Percentiles rank a stretch among this genome's conserved stretches.
Evolutionary conservation across 768 basidiomycete genomes (phyloP).

Genomic region (Lentinus tigrinus): DNA sequence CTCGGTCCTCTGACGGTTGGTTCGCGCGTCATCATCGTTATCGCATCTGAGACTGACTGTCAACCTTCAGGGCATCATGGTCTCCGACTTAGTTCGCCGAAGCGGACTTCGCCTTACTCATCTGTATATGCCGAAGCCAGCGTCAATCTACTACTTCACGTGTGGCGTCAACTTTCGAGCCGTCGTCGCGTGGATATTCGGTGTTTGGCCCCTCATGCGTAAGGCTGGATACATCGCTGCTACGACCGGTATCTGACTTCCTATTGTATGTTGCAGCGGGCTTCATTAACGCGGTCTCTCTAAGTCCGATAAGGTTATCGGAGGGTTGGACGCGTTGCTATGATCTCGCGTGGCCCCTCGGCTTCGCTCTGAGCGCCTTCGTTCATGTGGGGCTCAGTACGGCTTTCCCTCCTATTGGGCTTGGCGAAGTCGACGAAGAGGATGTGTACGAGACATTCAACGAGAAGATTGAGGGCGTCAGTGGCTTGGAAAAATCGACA

Average conservation of each 20-base stretch:
- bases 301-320: background rate
- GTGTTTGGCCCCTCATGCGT: conserved; percentile 22
- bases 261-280: conserved; percentile 3
- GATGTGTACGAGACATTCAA: conserved; percentile 23
- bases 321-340: conserved; percentile 14
- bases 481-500: no score
- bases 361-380: conserved; percentile 19
- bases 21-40: no score
- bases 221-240: background rate
- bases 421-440: conserved; percentile 22
- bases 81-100: conserved; percentile 29
- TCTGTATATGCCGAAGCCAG: conserved; percentile 20
- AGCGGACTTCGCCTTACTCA: conserved; percentile 20
- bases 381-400: conserved; percentile 18
- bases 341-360: conserved; percentile 18
- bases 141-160: conserved; percentile 24
- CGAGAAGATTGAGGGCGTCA: background rate
- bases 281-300: conserved; percentile 17
- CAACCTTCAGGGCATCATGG: conserved; percentile 40
- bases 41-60: no score
- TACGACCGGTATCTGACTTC: background rate
- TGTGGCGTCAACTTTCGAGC: conserved; percentile 27
- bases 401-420: conserved; percentile 17
- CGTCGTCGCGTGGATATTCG: conserved; percentile 22
- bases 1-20: conserved; percentile 40